A percentile compares a stretch with the other conserved stretches of the same genome.
These are phyloP conservation scores for Chlorella ohadii DNA, from an alignment of 139 green algal genomes.

Conservation along the genomic window DNA sequence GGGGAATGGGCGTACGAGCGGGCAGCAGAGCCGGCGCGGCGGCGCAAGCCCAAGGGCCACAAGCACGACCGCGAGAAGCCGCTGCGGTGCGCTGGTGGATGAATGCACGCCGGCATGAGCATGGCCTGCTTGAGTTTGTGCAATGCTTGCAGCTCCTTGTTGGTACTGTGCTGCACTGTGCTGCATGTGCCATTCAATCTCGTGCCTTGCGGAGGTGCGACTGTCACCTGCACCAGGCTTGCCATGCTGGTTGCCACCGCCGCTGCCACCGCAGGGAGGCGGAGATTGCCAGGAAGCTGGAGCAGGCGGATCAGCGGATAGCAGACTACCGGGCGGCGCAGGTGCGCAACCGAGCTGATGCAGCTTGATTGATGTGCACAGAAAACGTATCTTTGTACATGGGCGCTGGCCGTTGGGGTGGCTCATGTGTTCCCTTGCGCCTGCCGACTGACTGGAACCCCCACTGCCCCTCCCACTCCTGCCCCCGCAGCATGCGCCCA, in stretches of 20 bases:
- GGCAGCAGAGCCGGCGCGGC: not conserved
- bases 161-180: no score
- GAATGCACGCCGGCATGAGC: no score
- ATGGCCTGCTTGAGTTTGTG: no score
- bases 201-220: no score
- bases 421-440: not conserved
- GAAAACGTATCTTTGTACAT: no score
- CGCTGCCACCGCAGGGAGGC: conserved; percentile 36
- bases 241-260: no score
- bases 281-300: conserved; percentile 46
- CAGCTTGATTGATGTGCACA: no score
- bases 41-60: conserved; percentile 58
- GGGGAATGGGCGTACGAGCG: conserved; percentile 49
- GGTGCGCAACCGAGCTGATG: no score
- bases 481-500: not conserved
- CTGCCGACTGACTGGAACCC: no score
- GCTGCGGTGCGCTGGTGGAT: conserved; percentile 17
- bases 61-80: conserved; percentile 55
- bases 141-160: no score
- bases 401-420: no score
- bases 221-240: no score
- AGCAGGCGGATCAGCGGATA: conserved; percentile 41
- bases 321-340: conserved; percentile 45
- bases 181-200: not conserved
- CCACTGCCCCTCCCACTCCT: not conserved